Percentiles rank a stretch among this genome's conserved stretches.
phyloP scores from a whole-genome alignment of 73 alveolate species.

The Paramecium biaurelia region DNA sequence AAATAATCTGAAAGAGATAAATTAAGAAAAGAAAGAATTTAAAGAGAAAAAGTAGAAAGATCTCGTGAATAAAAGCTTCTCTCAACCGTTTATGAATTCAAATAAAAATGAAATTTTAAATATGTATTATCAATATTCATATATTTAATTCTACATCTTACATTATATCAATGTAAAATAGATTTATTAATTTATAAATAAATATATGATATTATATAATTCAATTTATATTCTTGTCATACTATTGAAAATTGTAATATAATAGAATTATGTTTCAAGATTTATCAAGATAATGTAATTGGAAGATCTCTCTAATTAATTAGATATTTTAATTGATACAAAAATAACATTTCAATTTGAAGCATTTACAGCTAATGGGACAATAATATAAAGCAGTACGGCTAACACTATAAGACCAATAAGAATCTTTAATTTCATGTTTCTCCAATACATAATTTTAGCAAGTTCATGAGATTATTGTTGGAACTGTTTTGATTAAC shows the following conservation, averaged over 20 bases:
- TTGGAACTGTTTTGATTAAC: background rate
- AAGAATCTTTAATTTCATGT: constrained; percentile 2
- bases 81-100: background rate
- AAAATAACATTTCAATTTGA: background rate
- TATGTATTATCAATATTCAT: background rate
- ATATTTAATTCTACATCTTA: too few relatives aligned
- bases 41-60: background rate
- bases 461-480: constrained; percentile 2
- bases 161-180: too few relatives aligned
- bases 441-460: constrained; percentile 51
- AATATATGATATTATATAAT: too few relatives aligned
- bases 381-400: constrained; percentile 35
- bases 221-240: background rate
- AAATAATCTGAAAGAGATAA: background rate
- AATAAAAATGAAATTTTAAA: background rate
- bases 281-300: background rate
- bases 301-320: background rate
- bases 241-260: too few relatives aligned
- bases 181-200: too few relatives aligned
- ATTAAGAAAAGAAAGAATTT: constrained; percentile 5
- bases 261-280: too few relatives aligned
- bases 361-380: constrained; percentile 10
- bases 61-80: background rate
- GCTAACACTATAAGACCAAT: constrained; percentile 38
- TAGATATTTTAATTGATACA: background rate